These are phyloP conservation scores for Recurvomyces mirabilis DNA, from an alignment of 495 filamentous ascomycete genomes.

Conservation along the genomic window DNA sequence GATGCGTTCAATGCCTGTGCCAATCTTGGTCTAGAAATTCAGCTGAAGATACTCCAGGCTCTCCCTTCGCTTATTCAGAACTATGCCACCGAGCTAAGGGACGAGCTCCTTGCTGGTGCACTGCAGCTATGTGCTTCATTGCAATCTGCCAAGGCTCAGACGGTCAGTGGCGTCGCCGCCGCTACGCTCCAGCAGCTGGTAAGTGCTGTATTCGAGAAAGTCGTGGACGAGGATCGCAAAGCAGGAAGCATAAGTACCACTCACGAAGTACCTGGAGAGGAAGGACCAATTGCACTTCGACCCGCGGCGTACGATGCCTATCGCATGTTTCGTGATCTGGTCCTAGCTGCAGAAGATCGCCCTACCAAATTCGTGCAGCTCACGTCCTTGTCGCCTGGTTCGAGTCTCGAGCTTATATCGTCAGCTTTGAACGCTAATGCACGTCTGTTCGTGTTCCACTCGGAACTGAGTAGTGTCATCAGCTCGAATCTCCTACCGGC, in stretches of 20 bases:
- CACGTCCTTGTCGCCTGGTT: slow-evolving; percentile 62
- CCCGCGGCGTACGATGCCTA: slow-evolving; percentile 80
- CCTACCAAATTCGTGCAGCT: slow-evolving; percentile 68
- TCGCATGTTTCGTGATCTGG: slow-evolving; percentile 76
- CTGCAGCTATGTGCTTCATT: slow-evolving; percentile 84
- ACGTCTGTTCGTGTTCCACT: slow-evolving; percentile 62
- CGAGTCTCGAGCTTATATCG: slow-evolving; percentile 84
- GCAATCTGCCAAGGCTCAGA: slow-evolving; percentile 77
- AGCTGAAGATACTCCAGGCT: slow-evolving; percentile 90
- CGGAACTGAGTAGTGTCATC: slow-evolving; percentile 70
- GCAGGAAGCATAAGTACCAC: slow-evolving; percentile 40
- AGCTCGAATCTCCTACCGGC: slow-evolving; percentile 75
- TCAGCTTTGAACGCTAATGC: slow-evolving; percentile 77
- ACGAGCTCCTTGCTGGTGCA: slow-evolving; percentile 65
- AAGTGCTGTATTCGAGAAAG: slow-evolving; percentile 84
- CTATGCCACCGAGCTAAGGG: slow-evolving; percentile 70
- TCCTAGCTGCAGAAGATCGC: slow-evolving; percentile 73
- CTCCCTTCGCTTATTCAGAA: slow-evolving; percentile 86
- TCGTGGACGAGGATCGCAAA: slow-evolving; percentile 62
- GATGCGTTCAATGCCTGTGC: slow-evolving; percentile 78
- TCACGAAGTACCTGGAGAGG: slow-evolving; percentile 51
- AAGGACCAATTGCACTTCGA: slow-evolving; percentile 52
- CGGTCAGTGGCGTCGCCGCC: slow-evolving; percentile 88
- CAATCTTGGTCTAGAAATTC: slow-evolving; percentile 65
- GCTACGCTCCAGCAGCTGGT: slow-evolving; percentile 92